Base-by-base conservation (phyloP, 169 alveolate species). In the Cryptosporidium canis region DNA sequence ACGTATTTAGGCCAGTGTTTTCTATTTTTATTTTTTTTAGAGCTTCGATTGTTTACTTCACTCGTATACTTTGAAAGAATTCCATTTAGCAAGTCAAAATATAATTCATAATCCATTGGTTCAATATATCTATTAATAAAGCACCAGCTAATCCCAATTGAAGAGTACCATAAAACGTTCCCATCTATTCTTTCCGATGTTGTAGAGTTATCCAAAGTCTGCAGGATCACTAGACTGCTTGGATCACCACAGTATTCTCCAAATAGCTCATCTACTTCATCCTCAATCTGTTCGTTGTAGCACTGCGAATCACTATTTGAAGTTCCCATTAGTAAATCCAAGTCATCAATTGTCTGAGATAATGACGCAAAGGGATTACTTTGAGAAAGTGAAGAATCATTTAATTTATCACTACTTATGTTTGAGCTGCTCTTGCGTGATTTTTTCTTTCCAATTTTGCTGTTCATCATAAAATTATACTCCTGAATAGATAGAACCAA, bases 171-270 rank as follows among this genome's bases (percentile, higher is more conserved):
- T 14, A 77, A 63, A 24, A 77, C 70, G 33, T 77, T 44, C 9
- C 87, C 87, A n/a, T 56, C 61, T 11, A 77, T 58, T 61, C 87
- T 77, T 21, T 77, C 87, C 21, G 87, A 56, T n/a, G 87, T 58
- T 43, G 58, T 24, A 27, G 87, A 55, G 39, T 77, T 77, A 77
- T 77, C 72, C 24, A 77, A 58, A 1, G 87, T 61, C 45, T 77
- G 87, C 11, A 77, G 29, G 37, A 77, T 33, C 18, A 77, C 87
- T 29, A 77, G 37, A 58, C 87, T 77, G 39, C 87, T 77, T 24
- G 87, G 87, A 27, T 77, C 87, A 6, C 87, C 87, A 21, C 77
- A 58, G 48, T 77, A 77, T 39, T 77, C 87, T 24, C 87, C 87
- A 77, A 77, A 77, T 14, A 24, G 41, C 11, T 51, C 67, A 12